phyloP scores from a whole-genome alignment of 768 basidiomycete genomes.

The Solioccasus polychromus region DNA sequence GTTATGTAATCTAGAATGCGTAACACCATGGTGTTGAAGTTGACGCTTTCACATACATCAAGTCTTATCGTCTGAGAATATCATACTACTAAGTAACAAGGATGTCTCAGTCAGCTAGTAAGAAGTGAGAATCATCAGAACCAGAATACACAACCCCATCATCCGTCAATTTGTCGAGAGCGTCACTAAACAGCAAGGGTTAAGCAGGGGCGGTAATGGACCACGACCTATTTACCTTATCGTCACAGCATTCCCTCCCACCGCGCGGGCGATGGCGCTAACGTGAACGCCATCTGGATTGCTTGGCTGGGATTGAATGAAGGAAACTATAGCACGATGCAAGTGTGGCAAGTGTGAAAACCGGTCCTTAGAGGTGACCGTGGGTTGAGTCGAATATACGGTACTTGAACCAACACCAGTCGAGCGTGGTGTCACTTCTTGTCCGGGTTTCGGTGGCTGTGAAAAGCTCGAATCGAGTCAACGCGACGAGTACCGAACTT shows the following conservation, averaged over 20 bases:
- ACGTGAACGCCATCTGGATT: conserved; percentile 72
- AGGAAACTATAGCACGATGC: conserved; percentile 64
- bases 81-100: no score
- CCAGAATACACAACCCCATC: conserved; percentile 80
- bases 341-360: conserved; percentile 56
- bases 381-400: conserved; percentile 42
- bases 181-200: conserved; percentile 47
- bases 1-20: conserved; percentile 15
- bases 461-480: neutral
- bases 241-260: conserved; percentile 53
- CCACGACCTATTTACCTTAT: conserved; percentile 54
- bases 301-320: conserved; percentile 48
- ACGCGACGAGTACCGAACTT: conserved; percentile 21
- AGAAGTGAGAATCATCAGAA: conserved; percentile 79
- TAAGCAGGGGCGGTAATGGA: neutral
- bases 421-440: conserved; percentile 13
- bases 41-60: no score
- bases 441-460: conserved; percentile 35
- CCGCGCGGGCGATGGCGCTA: conserved; percentile 61
- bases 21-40: no score
- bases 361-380: conserved; percentile 36
- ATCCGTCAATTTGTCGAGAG: conserved; percentile 74
- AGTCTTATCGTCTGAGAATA: no score
- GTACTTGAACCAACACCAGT: conserved; percentile 25
- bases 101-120: conserved; percentile 36